A percentile compares a stretch with the other conserved stretches of the same genome.
Conservation (phyloP, 2,329 filamentous ascomycete species). For the Coleophoma crateriformis region DNA sequence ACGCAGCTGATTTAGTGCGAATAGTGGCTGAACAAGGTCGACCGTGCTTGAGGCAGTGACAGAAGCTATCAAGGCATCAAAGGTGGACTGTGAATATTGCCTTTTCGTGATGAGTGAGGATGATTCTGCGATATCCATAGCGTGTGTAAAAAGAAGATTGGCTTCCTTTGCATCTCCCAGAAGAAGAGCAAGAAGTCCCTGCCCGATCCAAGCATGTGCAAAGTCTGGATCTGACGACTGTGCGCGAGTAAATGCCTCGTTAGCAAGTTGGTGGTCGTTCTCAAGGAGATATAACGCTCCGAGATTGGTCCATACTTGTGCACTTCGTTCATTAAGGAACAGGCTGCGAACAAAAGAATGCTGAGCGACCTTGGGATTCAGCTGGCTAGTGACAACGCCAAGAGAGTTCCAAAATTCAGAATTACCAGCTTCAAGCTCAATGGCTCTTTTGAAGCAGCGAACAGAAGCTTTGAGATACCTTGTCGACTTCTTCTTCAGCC, state of each 20-base stretch:
- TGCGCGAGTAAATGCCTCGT: constrained; percentile 81
- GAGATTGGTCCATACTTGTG: constrained; percentile 84
- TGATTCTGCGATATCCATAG: constrained; percentile 84
- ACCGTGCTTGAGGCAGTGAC: constrained; percentile 44
- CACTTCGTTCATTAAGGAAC: constrained; percentile 85
- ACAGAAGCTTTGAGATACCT: constrained; percentile 77
- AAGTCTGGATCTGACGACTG: constrained; percentile 95
- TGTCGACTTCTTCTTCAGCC: constrained; percentile 49
- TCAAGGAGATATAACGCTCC: constrained; percentile 81
- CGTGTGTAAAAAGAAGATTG: constrained; percentile 81
- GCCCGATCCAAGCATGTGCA: constrained; percentile 88
- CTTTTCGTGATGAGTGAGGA: constrained; percentile 67
- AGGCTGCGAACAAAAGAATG: constrained; percentile 89
- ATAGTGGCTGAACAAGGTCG: constrained; percentile 77
- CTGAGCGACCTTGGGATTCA: constrained; percentile 84
- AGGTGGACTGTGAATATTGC: constrained; percentile 75
- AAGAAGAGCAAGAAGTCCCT: constrained; percentile 76
- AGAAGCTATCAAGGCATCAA: constrained; percentile 69
- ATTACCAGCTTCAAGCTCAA: constrained; percentile 91
- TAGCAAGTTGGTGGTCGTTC: constrained; percentile 79
- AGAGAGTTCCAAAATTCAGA: constrained; percentile 96
- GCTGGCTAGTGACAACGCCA: constrained; percentile 79
- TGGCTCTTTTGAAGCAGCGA: constrained; percentile 88
- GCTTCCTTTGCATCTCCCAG: constrained; percentile 70
- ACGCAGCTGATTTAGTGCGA: constrained; percentile 78